These are phyloP conservation scores for Salvia hispanica DNA, from an alignment of 257 asterid species.

Conservation along the genomic window DNA sequence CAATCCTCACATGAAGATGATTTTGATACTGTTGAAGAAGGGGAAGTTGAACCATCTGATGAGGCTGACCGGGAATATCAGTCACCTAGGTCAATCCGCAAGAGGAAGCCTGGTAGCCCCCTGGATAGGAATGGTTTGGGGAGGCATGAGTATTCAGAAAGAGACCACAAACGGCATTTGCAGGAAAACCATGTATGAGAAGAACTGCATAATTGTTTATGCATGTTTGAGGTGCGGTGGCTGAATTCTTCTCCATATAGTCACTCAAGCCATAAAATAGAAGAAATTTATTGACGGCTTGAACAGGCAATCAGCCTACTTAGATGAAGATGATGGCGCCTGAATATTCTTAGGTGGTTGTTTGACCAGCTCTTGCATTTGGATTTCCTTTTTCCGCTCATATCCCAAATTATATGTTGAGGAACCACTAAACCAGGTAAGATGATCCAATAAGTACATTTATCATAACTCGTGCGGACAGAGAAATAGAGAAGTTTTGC, in stretches of 20 bases:
- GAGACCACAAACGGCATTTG: slow-evolving; percentile 70
- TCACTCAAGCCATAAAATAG: neutral
- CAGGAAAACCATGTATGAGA: slow-evolving; percentile 68
- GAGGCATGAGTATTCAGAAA: slow-evolving; percentile 69
- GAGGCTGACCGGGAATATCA: slow-evolving; percentile 46
- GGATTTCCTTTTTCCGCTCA: neutral
- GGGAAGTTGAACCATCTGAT: slow-evolving; percentile 68
- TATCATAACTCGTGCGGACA: neutral
- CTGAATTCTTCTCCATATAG: neutral
- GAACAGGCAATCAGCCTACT: neutral
- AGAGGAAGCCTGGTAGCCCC: slow-evolving; percentile 70
- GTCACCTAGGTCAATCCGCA: slow-evolving; percentile 60
- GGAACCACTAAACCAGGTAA: neutral
- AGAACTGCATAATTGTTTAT: neutral
- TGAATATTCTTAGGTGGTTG: neutral
- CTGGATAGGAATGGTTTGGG: slow-evolving; percentile 54
- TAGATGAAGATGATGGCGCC: neutral
- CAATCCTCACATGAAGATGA: slow-evolving; percentile 49
- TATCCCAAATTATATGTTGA: neutral
- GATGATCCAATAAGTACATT: neutral
- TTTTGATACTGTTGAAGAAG: slow-evolving; percentile 70
- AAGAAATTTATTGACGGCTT: neutral
- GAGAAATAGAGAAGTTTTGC: neutral
- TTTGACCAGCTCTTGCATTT: neutral
- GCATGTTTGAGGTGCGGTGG: neutral